Percentiles rank a stretch among this genome's conserved stretches.
Evolutionary conservation across 139 green algal species (phyloP).

Genomic region (Nannochloris sp.): DNA sequence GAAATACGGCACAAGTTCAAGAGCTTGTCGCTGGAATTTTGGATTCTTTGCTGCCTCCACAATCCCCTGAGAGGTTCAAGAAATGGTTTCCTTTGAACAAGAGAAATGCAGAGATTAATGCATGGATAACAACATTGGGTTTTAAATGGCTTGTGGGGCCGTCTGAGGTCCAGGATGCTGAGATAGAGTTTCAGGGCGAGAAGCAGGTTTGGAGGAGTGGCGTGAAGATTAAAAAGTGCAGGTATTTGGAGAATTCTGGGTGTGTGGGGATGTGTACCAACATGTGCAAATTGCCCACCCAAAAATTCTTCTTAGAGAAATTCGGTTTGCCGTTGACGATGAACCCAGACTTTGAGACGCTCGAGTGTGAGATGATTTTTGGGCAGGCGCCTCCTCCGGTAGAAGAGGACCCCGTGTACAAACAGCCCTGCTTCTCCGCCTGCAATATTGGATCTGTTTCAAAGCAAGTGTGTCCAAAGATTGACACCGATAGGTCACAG

Average conservation of each 20-base stretch:
- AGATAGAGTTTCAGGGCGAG: constrained; percentile 25
- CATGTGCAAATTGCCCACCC: constrained; percentile 43
- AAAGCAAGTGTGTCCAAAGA: constrained; percentile 37
- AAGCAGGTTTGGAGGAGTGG: constrained; percentile 23
- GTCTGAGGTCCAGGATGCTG: constrained; percentile 22
- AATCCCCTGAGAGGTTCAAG: constrained; percentile 27
- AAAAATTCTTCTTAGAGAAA: constrained; percentile 46
- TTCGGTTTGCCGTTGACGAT: constrained; percentile 59
- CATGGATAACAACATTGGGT: constrained; percentile 36
- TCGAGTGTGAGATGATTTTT: constrained; percentile 51
- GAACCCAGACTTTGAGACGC: constrained; percentile 52
- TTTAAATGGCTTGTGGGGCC: constrained; percentile 56
- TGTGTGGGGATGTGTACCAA: constrained; percentile 37
- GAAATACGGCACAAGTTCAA: constrained; percentile 37
- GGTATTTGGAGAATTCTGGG: constrained; percentile 43
- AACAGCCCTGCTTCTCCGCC: constrained; percentile 33
- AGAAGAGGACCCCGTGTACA: constrained; percentile 39
- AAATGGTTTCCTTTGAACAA: constrained; percentile 38
- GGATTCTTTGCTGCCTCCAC: constrained; percentile 27
- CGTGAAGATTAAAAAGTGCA: constrained; percentile 56
- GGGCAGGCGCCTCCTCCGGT: constrained; percentile 35
- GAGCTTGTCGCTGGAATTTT: constrained; percentile 37
- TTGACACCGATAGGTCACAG: constrained; percentile 30
- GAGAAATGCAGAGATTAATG: constrained; percentile 26
- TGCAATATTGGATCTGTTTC: constrained; percentile 20